phyloP scores from a whole-genome alignment of 352 stramenopile species.

The Achlya hypogyna region DNA sequence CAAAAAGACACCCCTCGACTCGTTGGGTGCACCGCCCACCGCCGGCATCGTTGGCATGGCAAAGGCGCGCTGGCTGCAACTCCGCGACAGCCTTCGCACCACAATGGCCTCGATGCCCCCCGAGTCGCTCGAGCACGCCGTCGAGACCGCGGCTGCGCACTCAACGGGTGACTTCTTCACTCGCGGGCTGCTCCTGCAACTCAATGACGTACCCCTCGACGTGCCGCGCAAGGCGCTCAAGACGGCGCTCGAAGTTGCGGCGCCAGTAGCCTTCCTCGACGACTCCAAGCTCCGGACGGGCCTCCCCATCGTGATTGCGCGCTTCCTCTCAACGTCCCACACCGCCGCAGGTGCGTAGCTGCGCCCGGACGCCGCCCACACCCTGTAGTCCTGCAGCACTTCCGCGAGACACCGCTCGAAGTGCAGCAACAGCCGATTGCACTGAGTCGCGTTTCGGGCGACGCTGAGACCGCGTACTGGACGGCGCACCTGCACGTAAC shows the following conservation, averaged over 20 bases:
- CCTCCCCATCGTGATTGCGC: not conserved
- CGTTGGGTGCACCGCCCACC: constrained; percentile 15
- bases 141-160: not conserved
- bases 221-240: constrained; percentile 14
- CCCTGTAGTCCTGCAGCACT: constrained; percentile 6
- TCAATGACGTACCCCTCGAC: constrained; percentile 3
- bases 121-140: constrained; percentile 2
- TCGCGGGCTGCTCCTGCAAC: not conserved
- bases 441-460: not conserved
- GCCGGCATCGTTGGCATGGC: constrained; percentile 42
- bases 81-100: constrained; percentile 60
- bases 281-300: constrained; percentile 16
- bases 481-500: not conserved
- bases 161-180: constrained; percentile 8
- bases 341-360: not conserved
- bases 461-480: constrained; percentile 8
- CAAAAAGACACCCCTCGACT: not conserved
- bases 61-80: constrained; percentile 45
- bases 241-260: not conserved
- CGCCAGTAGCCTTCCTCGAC: constrained; percentile 15
- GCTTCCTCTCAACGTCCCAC: constrained; percentile 16
- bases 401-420: not conserved
- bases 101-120: constrained; percentile 21
- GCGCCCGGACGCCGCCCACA: too few species aligned
- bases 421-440: not conserved